A percentile compares a stretch with the other conserved stretches of the same genome.
Conservation (phyloP, 371 early-diverging fungal species). For the Circinella minor region DNA sequence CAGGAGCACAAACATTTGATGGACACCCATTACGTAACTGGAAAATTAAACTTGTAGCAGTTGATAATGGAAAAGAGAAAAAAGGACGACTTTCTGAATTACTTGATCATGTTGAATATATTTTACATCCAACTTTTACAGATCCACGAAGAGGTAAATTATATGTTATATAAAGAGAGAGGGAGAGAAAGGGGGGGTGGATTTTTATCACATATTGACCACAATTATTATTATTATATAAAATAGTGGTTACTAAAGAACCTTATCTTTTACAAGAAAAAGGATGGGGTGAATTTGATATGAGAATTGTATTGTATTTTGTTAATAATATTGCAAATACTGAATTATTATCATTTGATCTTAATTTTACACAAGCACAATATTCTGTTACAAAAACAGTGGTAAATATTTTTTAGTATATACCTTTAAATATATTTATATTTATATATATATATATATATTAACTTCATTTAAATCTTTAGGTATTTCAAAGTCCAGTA, state of each 20-base stretch:
- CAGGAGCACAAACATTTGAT: slow-evolving; percentile 33
- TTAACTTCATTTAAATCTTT: background rate
- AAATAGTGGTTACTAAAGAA: slow-evolving; percentile 62
- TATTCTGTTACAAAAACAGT: slow-evolving; percentile 56
- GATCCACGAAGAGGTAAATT: slow-evolving; percentile 65
- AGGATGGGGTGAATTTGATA: slow-evolving; percentile 78
- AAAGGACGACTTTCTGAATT: slow-evolving; percentile 53
- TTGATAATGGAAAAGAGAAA: slow-evolving; percentile 51
- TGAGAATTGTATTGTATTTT: slow-evolving; percentile 63
- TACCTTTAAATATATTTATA: too few relatives aligned
- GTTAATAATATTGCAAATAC: slow-evolving; percentile 50
- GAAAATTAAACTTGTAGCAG: slow-evolving; percentile 58
- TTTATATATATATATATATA: too few relatives aligned
- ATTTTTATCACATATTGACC: background rate
- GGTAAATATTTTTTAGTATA: slow-evolving; percentile 22
- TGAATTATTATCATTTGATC: slow-evolving; percentile 56
- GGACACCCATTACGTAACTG: slow-evolving; percentile 63
- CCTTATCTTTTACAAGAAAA: slow-evolving; percentile 60
- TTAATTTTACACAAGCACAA: slow-evolving; percentile 58
- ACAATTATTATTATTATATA: background rate
- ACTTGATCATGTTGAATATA: slow-evolving; percentile 73
- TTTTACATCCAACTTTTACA: slow-evolving; percentile 73
- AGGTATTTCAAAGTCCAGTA: slow-evolving; percentile 32
- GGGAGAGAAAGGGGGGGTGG: too few relatives aligned
- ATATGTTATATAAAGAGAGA: too few relatives aligned